These are phyloP conservation scores for Eutrema salsugineum DNA, from an alignment of 441 rosid genomes.

Conservation along the genomic window DNA sequence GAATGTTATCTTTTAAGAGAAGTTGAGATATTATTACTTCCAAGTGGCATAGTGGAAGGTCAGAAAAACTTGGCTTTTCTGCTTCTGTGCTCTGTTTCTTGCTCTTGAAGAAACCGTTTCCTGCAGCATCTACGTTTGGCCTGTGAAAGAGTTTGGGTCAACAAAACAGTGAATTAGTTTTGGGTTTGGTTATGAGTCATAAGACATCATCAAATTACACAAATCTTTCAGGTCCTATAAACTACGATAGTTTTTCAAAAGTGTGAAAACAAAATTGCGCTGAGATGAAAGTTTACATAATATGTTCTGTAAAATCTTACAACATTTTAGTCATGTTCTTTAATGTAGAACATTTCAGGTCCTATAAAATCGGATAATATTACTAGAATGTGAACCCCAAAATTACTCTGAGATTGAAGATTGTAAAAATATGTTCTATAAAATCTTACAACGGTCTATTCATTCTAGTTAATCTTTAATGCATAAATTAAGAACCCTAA, in stretches of 20 bases:
- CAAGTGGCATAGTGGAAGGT: constrained; percentile 52
- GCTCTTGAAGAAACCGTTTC: background rate
- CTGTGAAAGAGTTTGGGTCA: background rate
- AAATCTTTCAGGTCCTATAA: background rate
- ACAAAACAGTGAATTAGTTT: background rate
- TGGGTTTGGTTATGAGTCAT: background rate
- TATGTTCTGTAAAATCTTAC: no score
- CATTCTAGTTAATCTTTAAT: background rate
- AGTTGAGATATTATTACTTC: constrained; percentile 46
- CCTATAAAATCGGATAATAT: background rate
- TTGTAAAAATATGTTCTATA: background rate
- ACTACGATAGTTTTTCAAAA: background rate
- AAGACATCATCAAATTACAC: background rate
- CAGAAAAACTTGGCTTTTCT: constrained; percentile 7
- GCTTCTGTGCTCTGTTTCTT: background rate
- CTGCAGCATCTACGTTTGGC: background rate
- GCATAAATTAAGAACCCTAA: background rate
- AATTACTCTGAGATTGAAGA: background rate
- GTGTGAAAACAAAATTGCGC: no score
- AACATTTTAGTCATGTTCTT: background rate
- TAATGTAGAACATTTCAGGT: background rate
- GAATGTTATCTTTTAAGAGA: constrained; percentile 44
- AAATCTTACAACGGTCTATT: background rate
- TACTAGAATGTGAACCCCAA: background rate
- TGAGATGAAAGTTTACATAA: no score